Percentiles rank a stretch among this genome's conserved stretches.
Evolutionary conservation across 352 stramenopile genomes (phyloP).

Genomic region (Phytophthora rubi): DNA sequence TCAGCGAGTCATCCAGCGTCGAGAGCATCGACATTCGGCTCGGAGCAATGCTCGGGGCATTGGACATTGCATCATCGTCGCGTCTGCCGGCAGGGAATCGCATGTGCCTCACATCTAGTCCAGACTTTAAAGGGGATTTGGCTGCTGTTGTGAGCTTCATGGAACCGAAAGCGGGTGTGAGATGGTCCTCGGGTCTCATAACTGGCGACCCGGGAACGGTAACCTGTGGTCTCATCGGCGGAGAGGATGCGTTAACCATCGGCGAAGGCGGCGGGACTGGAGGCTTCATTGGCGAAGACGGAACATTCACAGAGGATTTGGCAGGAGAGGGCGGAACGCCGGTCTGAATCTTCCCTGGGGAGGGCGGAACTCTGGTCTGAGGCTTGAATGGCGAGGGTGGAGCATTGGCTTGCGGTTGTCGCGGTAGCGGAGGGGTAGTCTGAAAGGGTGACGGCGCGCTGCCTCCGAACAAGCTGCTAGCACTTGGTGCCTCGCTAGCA

Average conservation of each 20-base stretch:
- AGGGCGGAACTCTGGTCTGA: constrained; percentile 4
- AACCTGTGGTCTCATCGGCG: constrained; percentile 19
- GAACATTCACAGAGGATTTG: constrained; percentile 11
- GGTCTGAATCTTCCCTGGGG: constrained; percentile 10
- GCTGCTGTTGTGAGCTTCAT: constrained; percentile 27
- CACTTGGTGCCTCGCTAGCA: constrained; percentile 35
- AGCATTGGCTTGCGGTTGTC: neutral
- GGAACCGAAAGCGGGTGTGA: constrained; percentile 20
- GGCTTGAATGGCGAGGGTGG: constrained; percentile 14
- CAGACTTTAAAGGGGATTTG: constrained; percentile 33
- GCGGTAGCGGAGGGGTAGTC: neutral
- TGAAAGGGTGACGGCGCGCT: constrained; percentile 16
- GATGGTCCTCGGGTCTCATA: constrained; percentile 27
- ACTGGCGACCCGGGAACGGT: constrained; percentile 24
- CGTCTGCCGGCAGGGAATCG: constrained; percentile 33
- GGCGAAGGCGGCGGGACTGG: constrained; percentile 2
- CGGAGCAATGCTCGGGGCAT: constrained; percentile 37
- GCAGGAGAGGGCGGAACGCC: constrained; percentile 6
- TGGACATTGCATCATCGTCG: constrained; percentile 41
- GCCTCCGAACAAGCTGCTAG: constrained; percentile 47
- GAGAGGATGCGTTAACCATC: constrained; percentile 17
- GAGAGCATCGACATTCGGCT: constrained; percentile 52
- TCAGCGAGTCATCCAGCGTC: constrained; percentile 63
- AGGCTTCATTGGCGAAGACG: constrained; percentile 18
- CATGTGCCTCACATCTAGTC: constrained; percentile 31